phyloP scores from a whole-genome alignment of 129 eudicot genomes.

The Heracleum sosnowskyi region DNA sequence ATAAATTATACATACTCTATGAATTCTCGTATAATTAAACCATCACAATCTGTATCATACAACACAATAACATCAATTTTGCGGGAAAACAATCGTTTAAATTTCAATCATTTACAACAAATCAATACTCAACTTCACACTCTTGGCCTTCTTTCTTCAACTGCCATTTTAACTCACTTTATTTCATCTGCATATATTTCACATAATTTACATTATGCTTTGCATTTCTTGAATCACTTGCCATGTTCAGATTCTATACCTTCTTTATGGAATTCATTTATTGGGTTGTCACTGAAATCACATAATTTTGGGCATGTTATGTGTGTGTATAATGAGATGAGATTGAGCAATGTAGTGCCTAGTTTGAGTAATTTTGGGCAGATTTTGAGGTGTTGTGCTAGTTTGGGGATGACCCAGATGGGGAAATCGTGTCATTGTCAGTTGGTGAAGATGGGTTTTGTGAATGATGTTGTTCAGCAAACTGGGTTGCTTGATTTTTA shows the following conservation, averaged over 20 bases:
- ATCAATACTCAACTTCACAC: slow-evolving; percentile 14
- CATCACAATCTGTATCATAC: background rate
- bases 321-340: slow-evolving; percentile 30
- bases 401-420: slow-evolving; percentile 9
- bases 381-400: slow-evolving; percentile 34
- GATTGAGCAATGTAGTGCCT: slow-evolving; percentile 23
- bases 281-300: slow-evolving; percentile 25
- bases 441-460: slow-evolving; percentile 28
- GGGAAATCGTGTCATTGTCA: slow-evolving; percentile 39
- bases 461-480: slow-evolving; percentile 33
- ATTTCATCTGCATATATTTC: slow-evolving; percentile 24
- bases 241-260: slow-evolving; percentile 26
- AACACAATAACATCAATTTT: background rate
- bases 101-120: background rate
- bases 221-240: slow-evolving; percentile 21
- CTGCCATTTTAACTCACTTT: slow-evolving; percentile 28
- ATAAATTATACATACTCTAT: background rate
- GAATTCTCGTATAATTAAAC: background rate
- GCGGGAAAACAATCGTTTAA: background rate
- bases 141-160: slow-evolving; percentile 20
- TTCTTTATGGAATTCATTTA: slow-evolving; percentile 28
- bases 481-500: slow-evolving; percentile 58
- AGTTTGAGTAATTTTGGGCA: slow-evolving; percentile 20
- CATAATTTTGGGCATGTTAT: slow-evolving; percentile 17
- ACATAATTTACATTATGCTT: slow-evolving; percentile 20